Evolutionary conservation across 2,329 filamentous ascomycete species (phyloP).

Genomic region (Beauveria bassiana): DNA sequence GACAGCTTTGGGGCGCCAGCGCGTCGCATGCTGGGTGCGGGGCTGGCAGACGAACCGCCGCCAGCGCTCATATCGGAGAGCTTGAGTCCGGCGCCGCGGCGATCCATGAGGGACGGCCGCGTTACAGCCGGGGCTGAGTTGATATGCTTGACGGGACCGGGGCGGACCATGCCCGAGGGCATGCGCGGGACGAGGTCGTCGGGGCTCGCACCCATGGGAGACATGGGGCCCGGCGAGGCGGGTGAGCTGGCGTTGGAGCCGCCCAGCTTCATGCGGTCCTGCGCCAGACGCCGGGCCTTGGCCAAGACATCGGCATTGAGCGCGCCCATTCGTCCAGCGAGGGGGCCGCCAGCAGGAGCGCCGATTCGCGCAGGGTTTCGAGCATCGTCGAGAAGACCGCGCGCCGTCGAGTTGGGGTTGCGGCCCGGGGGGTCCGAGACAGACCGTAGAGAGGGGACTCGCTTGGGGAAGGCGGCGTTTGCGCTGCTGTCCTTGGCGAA

Average conservation of each 20-base stretch:
- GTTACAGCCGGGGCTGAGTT: constrained; percentile 47
- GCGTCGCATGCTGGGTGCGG: constrained; percentile 21
- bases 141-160: constrained; percentile 39
- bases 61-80: constrained; percentile 42
- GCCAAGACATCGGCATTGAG: constrained; percentile 37
- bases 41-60: constrained; percentile 21
- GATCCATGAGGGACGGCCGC: constrained; percentile 56
- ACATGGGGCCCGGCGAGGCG: constrained; percentile 24
- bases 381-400: constrained; percentile 65
- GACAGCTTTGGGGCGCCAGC: constrained; percentile 36
- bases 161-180: constrained; percentile 33
- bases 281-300: constrained; percentile 39
- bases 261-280: constrained; percentile 38
- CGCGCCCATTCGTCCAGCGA: constrained; percentile 22
- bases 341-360: constrained; percentile 25
- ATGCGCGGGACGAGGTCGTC: constrained; percentile 37
- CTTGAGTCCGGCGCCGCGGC: constrained; percentile 51
- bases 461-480: constrained; percentile 31
- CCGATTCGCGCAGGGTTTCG: constrained; percentile 36
- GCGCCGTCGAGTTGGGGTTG: constrained; percentile 75
- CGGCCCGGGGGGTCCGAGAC: constrained; percentile 56
- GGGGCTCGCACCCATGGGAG: constrained; percentile 27
- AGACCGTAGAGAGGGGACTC: constrained; percentile 52
- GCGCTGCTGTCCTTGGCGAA: neutral
- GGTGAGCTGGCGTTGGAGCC: constrained; percentile 24